Base-by-base conservation (phyloP, 2,329 filamentous ascomycete genomes). In the Phoma sp. region DNA sequence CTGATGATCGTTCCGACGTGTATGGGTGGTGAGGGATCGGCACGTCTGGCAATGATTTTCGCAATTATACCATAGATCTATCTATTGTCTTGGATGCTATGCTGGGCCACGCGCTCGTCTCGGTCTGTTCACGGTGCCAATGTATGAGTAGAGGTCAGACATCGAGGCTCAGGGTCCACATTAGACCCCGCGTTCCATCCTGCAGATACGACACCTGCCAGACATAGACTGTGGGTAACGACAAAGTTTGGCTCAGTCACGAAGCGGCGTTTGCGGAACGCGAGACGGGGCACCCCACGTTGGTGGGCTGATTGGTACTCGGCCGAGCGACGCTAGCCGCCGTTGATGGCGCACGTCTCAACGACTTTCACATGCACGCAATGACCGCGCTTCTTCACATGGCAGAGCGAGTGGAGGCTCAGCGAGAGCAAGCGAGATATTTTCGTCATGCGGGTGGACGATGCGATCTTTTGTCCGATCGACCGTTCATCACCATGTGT, bases 331-430 rank as follows among this genome's bases (percentile, higher is more conserved):
- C 55, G 59, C 61, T 61, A 59, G 62, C 60, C 57, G 52, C 52
- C 46, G 46, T 43, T 55, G 41, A 51, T 41, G 45, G 41, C 45
- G 45, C 47, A 57, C 55, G 49, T 57, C 49, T 53, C 50, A 57
- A 57, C 55, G 45, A 50, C 55, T 57, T 67, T 67, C 64, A 67
- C 64, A 67, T 67, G 64, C 61, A 58, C 55, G 25, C 35, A 15
- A 49, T 48, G 33, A 52, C 29, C 17, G 31, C 35, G 7, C 35
- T 27, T 31, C 27, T 49, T 57, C 49, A 53, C 49, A 57, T 57
- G 45, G 49, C 27, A 43, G 44, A 17, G 33, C 7, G 17, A 55
- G 46, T 41, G 47, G 47, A 45, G 36, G 29, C 27, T 47, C 43
- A 51, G 33, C 29, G 32, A 43, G 22, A 27, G 27, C 22, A 55